These are phyloP conservation scores for Boletus coccyginus DNA, from an alignment of 768 basidiomycete species.

Conservation along the genomic window DNA sequence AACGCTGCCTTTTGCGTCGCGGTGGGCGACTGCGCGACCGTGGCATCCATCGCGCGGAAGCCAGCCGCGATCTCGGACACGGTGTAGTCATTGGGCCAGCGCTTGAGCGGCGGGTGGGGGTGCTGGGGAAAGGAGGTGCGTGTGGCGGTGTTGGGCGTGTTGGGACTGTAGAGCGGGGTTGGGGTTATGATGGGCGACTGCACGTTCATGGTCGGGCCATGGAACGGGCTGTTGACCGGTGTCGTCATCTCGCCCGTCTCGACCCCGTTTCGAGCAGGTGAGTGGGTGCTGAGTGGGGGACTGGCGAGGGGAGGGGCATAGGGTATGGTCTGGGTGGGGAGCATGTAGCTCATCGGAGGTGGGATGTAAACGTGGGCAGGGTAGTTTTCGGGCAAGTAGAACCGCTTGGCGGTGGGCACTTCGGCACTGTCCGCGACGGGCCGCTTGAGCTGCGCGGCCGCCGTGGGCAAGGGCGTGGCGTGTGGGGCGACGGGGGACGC, in stretches of 20 bases:
- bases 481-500: background rate
- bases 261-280: constrained; percentile 9
- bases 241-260: constrained; percentile 19
- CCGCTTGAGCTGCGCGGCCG: constrained; percentile 25
- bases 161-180: constrained; percentile 22
- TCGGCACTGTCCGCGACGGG: constrained; percentile 24
- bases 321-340: constrained; percentile 28
- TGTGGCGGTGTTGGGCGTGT: constrained; percentile 22
- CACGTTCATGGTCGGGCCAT: constrained; percentile 6
- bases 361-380: constrained; percentile 31
- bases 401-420: constrained; percentile 26
- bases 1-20: constrained; percentile 67
- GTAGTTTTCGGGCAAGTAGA: constrained; percentile 28
- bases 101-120: constrained; percentile 62
- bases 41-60: constrained; percentile 49
- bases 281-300: constrained; percentile 12
- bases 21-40: constrained; percentile 35
- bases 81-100: constrained; percentile 77
- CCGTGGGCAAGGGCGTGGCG: constrained; percentile 4
- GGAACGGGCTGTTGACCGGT: constrained; percentile 16
- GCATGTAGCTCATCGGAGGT: constrained; percentile 25
- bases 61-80: constrained; percentile 63
- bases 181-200: constrained; percentile 19
- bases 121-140: constrained; percentile 44
- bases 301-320: constrained; percentile 22